phyloP scores from a whole-genome alignment of 78 protist species.

The Dictyostelium firmibasis region DNA sequence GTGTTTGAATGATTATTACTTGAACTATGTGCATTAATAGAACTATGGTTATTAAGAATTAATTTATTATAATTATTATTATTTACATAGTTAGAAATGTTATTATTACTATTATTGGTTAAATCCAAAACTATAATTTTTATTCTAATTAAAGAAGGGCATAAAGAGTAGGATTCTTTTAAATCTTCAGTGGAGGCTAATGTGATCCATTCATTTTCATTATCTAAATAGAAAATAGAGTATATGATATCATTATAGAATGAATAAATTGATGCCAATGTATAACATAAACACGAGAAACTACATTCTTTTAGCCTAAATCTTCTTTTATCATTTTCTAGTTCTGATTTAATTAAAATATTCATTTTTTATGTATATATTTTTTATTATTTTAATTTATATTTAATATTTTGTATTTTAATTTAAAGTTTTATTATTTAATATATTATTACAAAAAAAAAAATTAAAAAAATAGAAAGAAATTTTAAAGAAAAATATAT shows the following conservation, averaged over 20 bases:
- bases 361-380: too few relatives aligned
- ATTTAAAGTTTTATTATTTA: background rate
- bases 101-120: background rate
- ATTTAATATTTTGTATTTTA: too few relatives aligned
- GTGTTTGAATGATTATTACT: background rate
- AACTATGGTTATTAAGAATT: background rate
- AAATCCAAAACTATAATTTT: background rate
- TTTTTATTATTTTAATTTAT: background rate
- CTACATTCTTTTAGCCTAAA: conserved; percentile 68
- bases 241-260: conserved; percentile 27
- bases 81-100: background rate
- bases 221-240: conserved; percentile 48
- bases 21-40: background rate
- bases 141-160: conserved; percentile 29
- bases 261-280: conserved; percentile 33
- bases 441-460: background rate
- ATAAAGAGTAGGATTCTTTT: conserved; percentile 41
- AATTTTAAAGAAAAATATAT: background rate
- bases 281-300: conserved; percentile 66
- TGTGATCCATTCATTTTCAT: conserved; percentile 79
- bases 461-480: background rate
- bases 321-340: conserved; percentile 74
- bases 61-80: conserved; percentile 12
- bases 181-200: conserved; percentile 75
- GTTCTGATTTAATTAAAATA: conserved; percentile 58